These are phyloP conservation scores for Puccinia novopanici DNA, from an alignment of 1,284 basidiomycete species.

Conservation along the genomic window DNA sequence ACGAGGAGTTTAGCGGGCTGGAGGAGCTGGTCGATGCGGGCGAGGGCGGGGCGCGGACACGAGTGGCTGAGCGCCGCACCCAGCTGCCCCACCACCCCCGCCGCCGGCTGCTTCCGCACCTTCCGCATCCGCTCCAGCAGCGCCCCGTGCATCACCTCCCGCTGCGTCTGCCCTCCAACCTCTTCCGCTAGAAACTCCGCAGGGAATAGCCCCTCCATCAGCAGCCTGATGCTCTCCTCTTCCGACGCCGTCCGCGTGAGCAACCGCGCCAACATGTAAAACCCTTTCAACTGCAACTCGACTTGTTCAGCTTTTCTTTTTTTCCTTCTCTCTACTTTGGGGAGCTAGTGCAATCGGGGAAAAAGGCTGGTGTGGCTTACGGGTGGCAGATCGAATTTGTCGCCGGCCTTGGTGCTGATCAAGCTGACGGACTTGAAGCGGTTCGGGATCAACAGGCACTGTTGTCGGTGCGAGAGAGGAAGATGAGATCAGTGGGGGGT, in stretches of 20 bases:
- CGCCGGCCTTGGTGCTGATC: constrained; percentile 71
- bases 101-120: neutral
- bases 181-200: neutral
- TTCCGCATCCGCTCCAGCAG: neutral
- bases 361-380: neutral
- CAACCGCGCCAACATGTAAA: neutral
- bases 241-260: constrained; percentile 1
- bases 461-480: neutral
- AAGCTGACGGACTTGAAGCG: constrained; percentile 71
- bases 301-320: neutral
- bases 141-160: neutral
- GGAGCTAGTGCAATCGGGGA: neutral
- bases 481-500: too few relatives aligned
- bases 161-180: neutral
- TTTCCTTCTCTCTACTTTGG: neutral
- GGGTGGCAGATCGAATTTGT: constrained; percentile 12
- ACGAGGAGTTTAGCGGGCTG: constrained; percentile 63
- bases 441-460: constrained; percentile 62
- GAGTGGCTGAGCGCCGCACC: constrained; percentile 63
- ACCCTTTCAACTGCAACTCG: constrained; percentile 29
- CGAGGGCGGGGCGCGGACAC: constrained; percentile 66
- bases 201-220: constrained; percentile 25
- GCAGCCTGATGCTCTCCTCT: neutral
- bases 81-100: constrained; percentile 27
- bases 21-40: constrained; percentile 65